phyloP scores from a whole-genome alignment of 768 basidiomycete genomes.

The Lenzites betulinus region DNA sequence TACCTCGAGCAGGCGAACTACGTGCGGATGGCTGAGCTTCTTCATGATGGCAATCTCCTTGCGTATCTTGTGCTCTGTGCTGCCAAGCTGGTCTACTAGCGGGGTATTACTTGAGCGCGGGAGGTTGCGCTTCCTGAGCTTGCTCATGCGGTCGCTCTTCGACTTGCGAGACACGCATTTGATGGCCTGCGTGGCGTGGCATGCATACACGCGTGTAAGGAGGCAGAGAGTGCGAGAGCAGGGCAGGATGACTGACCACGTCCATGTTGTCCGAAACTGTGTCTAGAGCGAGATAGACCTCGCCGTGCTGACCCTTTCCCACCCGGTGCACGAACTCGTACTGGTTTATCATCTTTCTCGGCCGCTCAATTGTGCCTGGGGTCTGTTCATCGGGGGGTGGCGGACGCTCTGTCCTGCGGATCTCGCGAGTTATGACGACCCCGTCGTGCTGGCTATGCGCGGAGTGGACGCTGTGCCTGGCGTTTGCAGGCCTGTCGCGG shows the following conservation, averaged over 20 bases:
- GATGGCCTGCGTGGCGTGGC: slow-evolving; percentile 57
- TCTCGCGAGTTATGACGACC: slow-evolving; percentile 50
- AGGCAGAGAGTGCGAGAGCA: not conserved
- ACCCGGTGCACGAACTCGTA: slow-evolving; percentile 77
- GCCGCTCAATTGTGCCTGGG: too few relatives aligned
- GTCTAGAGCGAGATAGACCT: slow-evolving; percentile 76
- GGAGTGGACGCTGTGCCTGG: slow-evolving; percentile 21
- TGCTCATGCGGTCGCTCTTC: slow-evolving; percentile 63
- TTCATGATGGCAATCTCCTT: slow-evolving; percentile 99
- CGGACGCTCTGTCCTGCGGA: slow-evolving; percentile 35
- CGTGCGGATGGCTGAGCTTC: slow-evolving; percentile 87
- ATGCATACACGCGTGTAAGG: slow-evolving; percentile 23
- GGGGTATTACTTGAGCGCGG: slow-evolving; percentile 52
- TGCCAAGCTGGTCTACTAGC: slow-evolving; percentile 67
- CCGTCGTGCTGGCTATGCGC: slow-evolving; percentile 38
- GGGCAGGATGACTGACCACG: slow-evolving; percentile 44
- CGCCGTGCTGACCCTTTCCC: slow-evolving; percentile 89
- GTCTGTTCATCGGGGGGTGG: slow-evolving; percentile 29
- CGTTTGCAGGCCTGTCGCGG: slow-evolving; percentile 18
- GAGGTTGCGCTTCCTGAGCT: slow-evolving; percentile 41
- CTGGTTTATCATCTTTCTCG: slow-evolving; percentile 68
- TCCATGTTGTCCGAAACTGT: slow-evolving; percentile 39
- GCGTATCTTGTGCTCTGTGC: slow-evolving; percentile 80
- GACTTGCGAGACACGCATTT: slow-evolving; percentile 76
- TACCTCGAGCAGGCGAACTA: slow-evolving; percentile 89